Conservation (phyloP, 352 stramenopile genomes). For the Phytophthora rubi region DNA sequence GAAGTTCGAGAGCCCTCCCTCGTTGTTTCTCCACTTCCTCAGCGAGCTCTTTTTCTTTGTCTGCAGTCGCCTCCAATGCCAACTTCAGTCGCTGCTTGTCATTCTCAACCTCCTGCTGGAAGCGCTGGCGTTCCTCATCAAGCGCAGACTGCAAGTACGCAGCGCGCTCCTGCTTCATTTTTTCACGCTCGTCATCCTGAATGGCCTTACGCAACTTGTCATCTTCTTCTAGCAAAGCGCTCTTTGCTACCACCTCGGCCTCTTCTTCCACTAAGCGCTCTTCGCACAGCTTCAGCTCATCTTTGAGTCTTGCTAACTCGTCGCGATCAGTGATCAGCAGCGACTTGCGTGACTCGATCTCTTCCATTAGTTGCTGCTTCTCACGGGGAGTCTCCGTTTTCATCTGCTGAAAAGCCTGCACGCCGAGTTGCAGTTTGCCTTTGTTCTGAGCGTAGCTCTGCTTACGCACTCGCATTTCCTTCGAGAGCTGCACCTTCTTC, state of each 20-base stretch:
- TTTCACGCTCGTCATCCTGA: constrained; percentile 82
- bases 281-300: constrained; percentile 69
- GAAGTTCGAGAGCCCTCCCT: constrained; percentile 47
- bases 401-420: constrained; percentile 79
- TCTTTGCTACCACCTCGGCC: constrained; percentile 75
- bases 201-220: constrained; percentile 79
- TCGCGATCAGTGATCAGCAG: constrained; percentile 71
- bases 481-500: constrained; percentile 76
- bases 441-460: constrained; percentile 81
- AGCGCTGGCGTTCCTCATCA: constrained; percentile 63
- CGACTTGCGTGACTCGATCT: constrained; percentile 65
- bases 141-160: constrained; percentile 63
- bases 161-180: constrained; percentile 79
- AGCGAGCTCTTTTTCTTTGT: constrained; percentile 83
- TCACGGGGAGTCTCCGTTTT: constrained; percentile 46
- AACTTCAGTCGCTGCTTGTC: constrained; percentile 63
- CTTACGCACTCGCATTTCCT: constrained; percentile 77
- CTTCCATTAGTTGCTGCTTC: constrained; percentile 64
- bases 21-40: constrained; percentile 79
- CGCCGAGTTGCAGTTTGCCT: constrained; percentile 69
- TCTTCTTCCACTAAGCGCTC: constrained; percentile 75
- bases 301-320: constrained; percentile 58
- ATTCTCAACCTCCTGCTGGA: constrained; percentile 66
- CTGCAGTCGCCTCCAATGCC: constrained; percentile 53
- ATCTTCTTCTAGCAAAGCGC: constrained; percentile 77